Evolutionary conservation across 257 asterid genomes (phyloP), one percentile per base, ranked within the genome.

Genomic region (Misopates orontium): DNA sequence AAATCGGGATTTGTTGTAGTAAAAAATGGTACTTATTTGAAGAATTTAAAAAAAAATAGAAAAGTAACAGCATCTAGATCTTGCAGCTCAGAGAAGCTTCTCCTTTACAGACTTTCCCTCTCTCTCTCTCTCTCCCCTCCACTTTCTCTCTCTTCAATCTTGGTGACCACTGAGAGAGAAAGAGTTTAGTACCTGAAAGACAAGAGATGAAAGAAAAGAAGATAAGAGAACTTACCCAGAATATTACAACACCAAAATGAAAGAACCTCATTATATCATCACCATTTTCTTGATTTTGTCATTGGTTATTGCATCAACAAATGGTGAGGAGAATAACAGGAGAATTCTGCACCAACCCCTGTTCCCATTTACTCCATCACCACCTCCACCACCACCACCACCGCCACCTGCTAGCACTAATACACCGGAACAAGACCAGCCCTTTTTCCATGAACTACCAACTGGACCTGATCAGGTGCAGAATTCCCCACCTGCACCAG

Each of bases 331-430:
- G 21, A 68, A 20, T 22, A 66, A 45, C 66, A 85, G 98, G 57
- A 93, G 96, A 74, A 87, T 87, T 75, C 86, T 93, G 16, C 98
- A 93, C 64, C 96, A 93, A 21, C 97, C 96, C 2, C 60, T 90
- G 24, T 85, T 81, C 28, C 96, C 97, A 19, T 83, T 56, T 7
- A 75, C 74, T 67, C 57, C 89, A 31, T 45, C 84, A 1, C 86
- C 95, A 14, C 80, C 90, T 47, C 74, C 86, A 19, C 73, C 82
- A 13, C 79, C 85, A 0, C 80, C 84, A 0, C 77, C 87, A 2
- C 56, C 84, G 1, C 78, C 87, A 5, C 76, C 78, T 4, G 1
- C 75, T 0, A 59, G 13, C 15, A 74, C 82, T 15, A 78, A 56
- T 44, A 64, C 71, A 8, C 82, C 92, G 1, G 79, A 62, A 65